These are phyloP conservation scores for Trichoderma sp. DNA, from an alignment of 2,329 filamentous ascomycete genomes.

Conservation along the genomic window DNA sequence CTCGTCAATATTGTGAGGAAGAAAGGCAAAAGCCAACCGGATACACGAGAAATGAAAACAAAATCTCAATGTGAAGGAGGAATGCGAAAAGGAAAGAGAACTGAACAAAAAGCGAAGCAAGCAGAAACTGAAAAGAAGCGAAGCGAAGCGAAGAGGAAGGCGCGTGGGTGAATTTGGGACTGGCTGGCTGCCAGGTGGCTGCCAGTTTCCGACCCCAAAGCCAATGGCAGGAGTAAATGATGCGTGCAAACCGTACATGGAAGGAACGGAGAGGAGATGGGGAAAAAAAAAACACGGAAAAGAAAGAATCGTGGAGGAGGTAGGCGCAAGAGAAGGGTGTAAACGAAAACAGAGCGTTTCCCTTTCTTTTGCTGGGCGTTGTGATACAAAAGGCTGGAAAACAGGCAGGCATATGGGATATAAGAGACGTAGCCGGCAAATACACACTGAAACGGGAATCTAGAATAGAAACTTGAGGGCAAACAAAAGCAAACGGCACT, in stretches of 20 bases:
- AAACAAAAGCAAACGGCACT: conserved; percentile 7
- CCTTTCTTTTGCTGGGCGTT: background rate
- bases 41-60: background rate
- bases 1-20: background rate
- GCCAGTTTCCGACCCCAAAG: conserved; percentile 15
- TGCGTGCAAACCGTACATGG: conserved; percentile 3
- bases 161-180: conserved; percentile 12
- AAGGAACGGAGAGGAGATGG: background rate
- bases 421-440: background rate
- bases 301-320: no score
- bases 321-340: background rate
- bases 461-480: background rate
- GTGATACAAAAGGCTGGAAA: background rate
- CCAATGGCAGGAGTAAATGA: conserved; percentile 12
- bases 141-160: background rate
- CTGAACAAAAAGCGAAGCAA: background rate
- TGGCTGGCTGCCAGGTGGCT: conserved; percentile 15
- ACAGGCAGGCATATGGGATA: background rate
- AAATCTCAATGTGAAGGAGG: background rate
- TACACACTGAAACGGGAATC: background rate
- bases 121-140: background rate
- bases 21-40: background rate
- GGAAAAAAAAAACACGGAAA: background rate
- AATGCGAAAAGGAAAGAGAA: background rate
- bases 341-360: background rate